Evolutionary conservation across 352 stramenopile species (phyloP), one percentile per base, ranked within the genome.

Genomic region (Phytopythium delawarense): DNA sequence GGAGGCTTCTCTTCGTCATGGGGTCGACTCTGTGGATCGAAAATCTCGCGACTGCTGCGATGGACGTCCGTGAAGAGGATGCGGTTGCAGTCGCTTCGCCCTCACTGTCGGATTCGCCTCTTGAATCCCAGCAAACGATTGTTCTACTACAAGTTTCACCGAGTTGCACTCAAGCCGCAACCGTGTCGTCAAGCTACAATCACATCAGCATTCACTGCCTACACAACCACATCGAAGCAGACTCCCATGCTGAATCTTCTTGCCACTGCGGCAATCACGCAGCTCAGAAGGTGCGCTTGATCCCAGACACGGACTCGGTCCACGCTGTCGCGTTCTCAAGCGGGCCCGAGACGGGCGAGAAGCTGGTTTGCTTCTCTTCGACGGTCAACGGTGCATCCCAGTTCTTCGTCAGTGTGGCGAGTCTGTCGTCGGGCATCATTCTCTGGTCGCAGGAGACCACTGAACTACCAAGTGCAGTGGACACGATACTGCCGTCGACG

Each of bases 21-120:
- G 67, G 61, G 0, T 18, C 62, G 0, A 44, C 67, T 0, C 49
- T 84, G 44, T 74, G 79, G 23, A 35, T 82, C n/a, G 76, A 86
- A 21, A 50, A 75, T 18, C 45, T 86, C 15, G 55, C 54, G 34
- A 21, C 35, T 32, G 21, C 16, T 23, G 2, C 30, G 2, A 59
- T 49, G 32, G n/a, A 48, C 21, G 35, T 59, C 34, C 20, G 35
- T 35, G 35, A 35, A 13, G 48, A 32, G 7, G 21, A n/a, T 11
- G 21, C 28, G 30, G 5, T 7, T 7, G 4, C 25, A 37, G 11
- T 7, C 23, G 15, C 4, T 15, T 52, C 23, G 46, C 0, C 0
- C 1, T 35, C 44, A 30, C 4, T 3, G 11, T 34, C 25, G 46
- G 23, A 16, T 52, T n/a, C 16, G n/a, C 5, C 3, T 20, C 8